A percentile compares a stretch with the other conserved stretches of the same genome.
These are phyloP conservation scores for Hemileia vastatrix DNA, from an alignment of 1,284 basidiomycete genomes.

Conservation along the genomic window DNA sequence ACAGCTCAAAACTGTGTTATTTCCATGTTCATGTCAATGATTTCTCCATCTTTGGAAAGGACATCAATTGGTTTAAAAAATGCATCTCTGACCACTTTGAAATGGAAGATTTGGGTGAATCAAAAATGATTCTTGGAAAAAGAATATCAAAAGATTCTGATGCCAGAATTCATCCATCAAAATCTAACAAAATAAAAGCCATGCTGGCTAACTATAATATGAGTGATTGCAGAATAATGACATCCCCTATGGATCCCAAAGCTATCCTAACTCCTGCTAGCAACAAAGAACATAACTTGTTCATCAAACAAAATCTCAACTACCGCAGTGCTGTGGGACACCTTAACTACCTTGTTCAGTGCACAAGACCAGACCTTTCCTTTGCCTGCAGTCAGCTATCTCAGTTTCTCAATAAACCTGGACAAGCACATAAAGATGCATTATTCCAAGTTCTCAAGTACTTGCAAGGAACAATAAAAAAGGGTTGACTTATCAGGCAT, in stretches of 20 bases:
- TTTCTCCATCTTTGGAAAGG: neutral
- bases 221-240: neutral
- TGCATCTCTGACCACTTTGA: neutral
- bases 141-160: neutral
- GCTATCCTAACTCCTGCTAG: neutral
- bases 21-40: neutral
- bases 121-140: neutral
- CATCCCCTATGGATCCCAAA: neutral
- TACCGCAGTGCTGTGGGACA: neutral
- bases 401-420: neutral
- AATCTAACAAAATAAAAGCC: neutral
- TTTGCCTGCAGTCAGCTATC: neutral
- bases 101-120: neutral
- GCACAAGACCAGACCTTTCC: neutral
- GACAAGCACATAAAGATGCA: neutral
- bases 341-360: neutral
- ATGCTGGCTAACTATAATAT: neutral
- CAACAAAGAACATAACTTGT: neutral
- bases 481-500: too few species aligned
- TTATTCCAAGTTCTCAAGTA: neutral
- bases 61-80: neutral
- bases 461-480: neutral
- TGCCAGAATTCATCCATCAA: neutral
- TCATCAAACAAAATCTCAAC: neutral
- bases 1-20: too few species aligned